These are phyloP conservation scores for Poa pratensis DNA, from an alignment of 176 grass and related monocot genomes.

Conservation along the genomic window DNA sequence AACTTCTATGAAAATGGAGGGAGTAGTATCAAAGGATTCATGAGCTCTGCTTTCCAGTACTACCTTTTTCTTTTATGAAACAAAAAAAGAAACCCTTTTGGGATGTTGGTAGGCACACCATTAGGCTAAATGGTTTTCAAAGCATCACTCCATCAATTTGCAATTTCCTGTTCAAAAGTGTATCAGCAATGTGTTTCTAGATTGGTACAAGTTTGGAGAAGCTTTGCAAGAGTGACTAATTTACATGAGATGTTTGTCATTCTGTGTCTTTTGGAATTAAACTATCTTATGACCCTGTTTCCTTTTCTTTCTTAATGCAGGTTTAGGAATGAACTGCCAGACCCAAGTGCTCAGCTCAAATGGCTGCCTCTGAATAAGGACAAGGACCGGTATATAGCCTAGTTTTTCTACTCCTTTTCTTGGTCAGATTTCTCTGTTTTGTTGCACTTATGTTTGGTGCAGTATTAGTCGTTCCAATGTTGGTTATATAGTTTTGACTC, in stretches of 20 bases:
- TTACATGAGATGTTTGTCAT: constrained; percentile 23
- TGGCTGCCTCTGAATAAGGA: constrained; percentile 87
- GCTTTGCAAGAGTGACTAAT: constrained; percentile 32
- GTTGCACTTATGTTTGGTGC: constrained; percentile 15
- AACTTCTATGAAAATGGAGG: background rate
- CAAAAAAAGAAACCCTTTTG: background rate
- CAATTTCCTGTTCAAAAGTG: constrained; percentile 4
- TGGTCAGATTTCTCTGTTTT: constrained; percentile 19
- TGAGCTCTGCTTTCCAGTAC: background rate
- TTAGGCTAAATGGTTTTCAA: background rate
- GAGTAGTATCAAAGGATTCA: constrained; percentile 1
- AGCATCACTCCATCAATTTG: background rate
- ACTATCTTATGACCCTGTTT: constrained; percentile 30
- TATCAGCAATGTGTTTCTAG: constrained; percentile 21
- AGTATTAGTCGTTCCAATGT: constrained; percentile 11
- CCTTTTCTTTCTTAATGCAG: constrained; percentile 48
- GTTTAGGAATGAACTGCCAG: constrained; percentile 97
- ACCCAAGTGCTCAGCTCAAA: constrained; percentile 80
- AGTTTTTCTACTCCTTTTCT: constrained; percentile 22
- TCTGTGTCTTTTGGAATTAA: constrained; percentile 25
- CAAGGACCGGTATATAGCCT: constrained; percentile 75
- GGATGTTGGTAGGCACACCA: background rate
- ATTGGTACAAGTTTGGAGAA: background rate
- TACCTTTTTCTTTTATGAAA: background rate
- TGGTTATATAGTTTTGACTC: background rate